These are phyloP conservation scores for Auricularia sp. DNA, from an alignment of 768 basidiomycete species.

Conservation along the genomic window DNA sequence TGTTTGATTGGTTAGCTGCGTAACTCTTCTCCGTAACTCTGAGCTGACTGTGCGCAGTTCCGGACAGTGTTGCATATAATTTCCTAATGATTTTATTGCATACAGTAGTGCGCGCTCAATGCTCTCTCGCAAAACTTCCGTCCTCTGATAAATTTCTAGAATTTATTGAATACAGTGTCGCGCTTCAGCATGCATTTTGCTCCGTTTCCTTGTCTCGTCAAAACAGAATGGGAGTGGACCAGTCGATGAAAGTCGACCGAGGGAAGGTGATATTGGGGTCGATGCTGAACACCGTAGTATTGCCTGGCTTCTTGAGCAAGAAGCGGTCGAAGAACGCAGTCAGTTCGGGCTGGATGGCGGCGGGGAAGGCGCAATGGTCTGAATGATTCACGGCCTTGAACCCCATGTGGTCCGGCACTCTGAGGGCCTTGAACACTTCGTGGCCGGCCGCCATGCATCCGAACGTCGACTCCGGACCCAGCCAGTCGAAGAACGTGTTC, in stretches of 20 bases:
- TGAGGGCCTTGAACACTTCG: constrained; percentile 10
- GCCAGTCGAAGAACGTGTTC: constrained; percentile 14
- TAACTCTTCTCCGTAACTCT: no score
- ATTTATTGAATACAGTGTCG: no score
- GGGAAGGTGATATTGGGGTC: constrained; percentile 10
- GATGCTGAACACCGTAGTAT: constrained; percentile 10
- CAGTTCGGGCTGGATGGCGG: constrained; percentile 8
- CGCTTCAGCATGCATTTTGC: no score
- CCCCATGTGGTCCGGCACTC: constrained; percentile 9
- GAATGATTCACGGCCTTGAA: constrained; percentile 11
- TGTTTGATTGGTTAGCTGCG: background rate
- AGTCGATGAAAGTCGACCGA: constrained; percentile 8
- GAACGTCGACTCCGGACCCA: constrained; percentile 9
- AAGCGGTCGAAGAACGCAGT: constrained; percentile 13
- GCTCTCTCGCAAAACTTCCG: no score
- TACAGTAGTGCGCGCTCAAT: no score
- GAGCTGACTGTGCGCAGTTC: no score
- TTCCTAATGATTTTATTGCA: no score
- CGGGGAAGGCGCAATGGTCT: constrained; percentile 12
- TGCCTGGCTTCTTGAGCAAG: constrained; percentile 9
- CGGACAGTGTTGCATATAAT: no score
- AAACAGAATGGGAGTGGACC: constrained; percentile 9
- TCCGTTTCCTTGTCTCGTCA: background rate
- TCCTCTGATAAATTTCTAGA: no score
- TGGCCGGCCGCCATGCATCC: constrained; percentile 12